Conservation (phyloP, 208 protist genomes). For the Wallacemonas collosoma region DNA sequence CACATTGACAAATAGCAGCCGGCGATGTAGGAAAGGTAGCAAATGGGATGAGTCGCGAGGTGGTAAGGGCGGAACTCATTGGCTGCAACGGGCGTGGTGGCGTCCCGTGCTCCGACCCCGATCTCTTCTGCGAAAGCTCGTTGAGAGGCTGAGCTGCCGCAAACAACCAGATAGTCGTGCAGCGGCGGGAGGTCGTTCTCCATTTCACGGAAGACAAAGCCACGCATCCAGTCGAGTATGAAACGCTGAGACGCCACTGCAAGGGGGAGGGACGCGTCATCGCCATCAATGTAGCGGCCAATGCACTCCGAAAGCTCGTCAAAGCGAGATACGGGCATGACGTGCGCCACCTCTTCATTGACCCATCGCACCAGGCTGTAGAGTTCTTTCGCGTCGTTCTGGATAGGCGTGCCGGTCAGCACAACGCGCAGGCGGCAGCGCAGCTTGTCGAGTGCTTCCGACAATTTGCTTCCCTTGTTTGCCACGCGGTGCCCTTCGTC, state of each 20-base stretch:
- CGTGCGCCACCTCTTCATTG: conserved; percentile 46
- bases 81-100: conserved; percentile 30
- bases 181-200: conserved; percentile 79
- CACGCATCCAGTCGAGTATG: conserved; percentile 86
- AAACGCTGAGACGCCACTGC: conserved; percentile 69
- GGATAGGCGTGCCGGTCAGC: conserved; percentile 89
- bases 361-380: conserved; percentile 86
- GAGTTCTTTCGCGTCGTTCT: conserved; percentile 85
- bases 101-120: neutral
- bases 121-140: conserved; percentile 31
- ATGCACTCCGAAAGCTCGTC: conserved; percentile 56
- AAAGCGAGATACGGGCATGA: conserved; percentile 61
- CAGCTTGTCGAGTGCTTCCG: conserved; percentile 52
- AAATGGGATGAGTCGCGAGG: conserved; percentile 82
- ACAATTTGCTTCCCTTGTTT: conserved; percentile 66
- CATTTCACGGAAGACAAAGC: conserved; percentile 87
- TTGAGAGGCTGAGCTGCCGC: conserved; percentile 64
- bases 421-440: conserved; percentile 64
- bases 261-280: conserved; percentile 49
- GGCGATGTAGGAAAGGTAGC: conserved; percentile 73
- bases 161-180: conserved; percentile 85
- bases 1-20: conserved; percentile 59
- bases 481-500: conserved; percentile 87
- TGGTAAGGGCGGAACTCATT: conserved; percentile 73
- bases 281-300: conserved; percentile 72